Conservation (phyloP, 225 moss, liverwort and hornwort genomes). For the Neckera pumila region DNA sequence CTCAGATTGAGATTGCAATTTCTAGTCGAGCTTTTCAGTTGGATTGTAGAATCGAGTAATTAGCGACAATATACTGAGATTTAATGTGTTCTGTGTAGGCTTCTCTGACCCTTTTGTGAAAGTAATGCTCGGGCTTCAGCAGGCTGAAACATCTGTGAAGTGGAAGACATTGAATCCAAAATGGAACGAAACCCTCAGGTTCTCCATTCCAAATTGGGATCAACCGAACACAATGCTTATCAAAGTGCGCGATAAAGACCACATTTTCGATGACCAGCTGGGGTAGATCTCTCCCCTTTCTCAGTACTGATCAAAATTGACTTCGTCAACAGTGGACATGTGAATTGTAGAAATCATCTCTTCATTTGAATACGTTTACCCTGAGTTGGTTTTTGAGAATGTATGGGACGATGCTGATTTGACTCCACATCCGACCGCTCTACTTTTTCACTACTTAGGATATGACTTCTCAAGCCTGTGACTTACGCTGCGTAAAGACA, state of each 20-base stretch:
- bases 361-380: not conserved
- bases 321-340: not conserved
- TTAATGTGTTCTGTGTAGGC: conserved; percentile 29
- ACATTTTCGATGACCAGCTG: conserved; percentile 57
- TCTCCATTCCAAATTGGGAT: conserved; percentile 59
- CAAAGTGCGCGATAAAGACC: conserved; percentile 78
- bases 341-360: not conserved
- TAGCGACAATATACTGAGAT: not conserved
- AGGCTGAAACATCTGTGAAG: conserved; percentile 39
- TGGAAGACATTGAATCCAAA: conserved; percentile 71
- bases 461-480: not conserved
- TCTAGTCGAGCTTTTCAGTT: not conserved
- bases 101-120: conserved; percentile 87
- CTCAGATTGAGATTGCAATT: not conserved
- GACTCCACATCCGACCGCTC: not conserved
- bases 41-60: not conserved
- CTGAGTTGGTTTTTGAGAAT: not conserved
- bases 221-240: conserved; percentile 34
- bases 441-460: not conserved
- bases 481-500: not conserved
- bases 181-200: conserved; percentile 62
- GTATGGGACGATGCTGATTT: not conserved
- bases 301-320: not conserved
- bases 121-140: conserved; percentile 29
- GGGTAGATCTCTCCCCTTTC: conserved; percentile 32